A percentile compares a stretch with the other conserved stretches of the same genome.
These are phyloP conservation scores for Stachybotrys echinatus DNA, from an alignment of 2,329 filamentous ascomycete genomes.

Conservation along the genomic window DNA sequence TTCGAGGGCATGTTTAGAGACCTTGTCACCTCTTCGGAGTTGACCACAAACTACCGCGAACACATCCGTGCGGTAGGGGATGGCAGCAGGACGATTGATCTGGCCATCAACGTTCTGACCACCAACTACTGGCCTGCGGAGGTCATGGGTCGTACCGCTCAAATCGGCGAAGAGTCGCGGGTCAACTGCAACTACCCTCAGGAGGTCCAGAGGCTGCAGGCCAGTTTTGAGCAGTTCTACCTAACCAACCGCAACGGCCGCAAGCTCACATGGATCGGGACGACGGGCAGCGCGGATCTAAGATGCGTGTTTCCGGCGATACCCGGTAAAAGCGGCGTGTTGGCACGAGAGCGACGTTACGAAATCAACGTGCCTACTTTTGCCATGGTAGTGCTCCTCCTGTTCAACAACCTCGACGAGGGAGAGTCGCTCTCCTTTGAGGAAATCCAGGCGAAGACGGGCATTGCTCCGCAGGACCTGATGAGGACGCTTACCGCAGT, in stretches of 20 bases:
- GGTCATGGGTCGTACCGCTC: conserved; percentile 62
- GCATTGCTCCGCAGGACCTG: conserved; percentile 70
- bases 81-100: conserved; percentile 55
- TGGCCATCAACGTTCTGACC: conserved; percentile 80
- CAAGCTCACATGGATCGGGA: conserved; percentile 75
- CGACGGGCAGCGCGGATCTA: conserved; percentile 76
- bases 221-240: conserved; percentile 87
- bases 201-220: conserved; percentile 68
- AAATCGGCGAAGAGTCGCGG: conserved; percentile 39
- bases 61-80: conserved; percentile 53
- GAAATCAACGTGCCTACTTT: conserved; percentile 92
- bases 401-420: conserved; percentile 75
- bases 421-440: conserved; percentile 54
- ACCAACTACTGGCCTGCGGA: conserved; percentile 95
- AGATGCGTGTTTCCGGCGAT: conserved; percentile 71
- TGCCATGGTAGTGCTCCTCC: conserved; percentile 80
- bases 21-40: conserved; percentile 80
- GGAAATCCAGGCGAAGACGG: conserved; percentile 78
- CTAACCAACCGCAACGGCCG: conserved; percentile 81
- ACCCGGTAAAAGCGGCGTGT: conserved; percentile 58
- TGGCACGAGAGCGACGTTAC: conserved; percentile 66
- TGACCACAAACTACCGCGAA: conserved; percentile 70
- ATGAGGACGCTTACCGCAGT: conserved; percentile 75
- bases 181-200: conserved; percentile 64
- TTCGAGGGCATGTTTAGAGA: conserved; percentile 98